These are phyloP conservation scores for Bacidia rubella DNA, from an alignment of 495 filamentous ascomycete genomes.

Conservation along the genomic window DNA sequence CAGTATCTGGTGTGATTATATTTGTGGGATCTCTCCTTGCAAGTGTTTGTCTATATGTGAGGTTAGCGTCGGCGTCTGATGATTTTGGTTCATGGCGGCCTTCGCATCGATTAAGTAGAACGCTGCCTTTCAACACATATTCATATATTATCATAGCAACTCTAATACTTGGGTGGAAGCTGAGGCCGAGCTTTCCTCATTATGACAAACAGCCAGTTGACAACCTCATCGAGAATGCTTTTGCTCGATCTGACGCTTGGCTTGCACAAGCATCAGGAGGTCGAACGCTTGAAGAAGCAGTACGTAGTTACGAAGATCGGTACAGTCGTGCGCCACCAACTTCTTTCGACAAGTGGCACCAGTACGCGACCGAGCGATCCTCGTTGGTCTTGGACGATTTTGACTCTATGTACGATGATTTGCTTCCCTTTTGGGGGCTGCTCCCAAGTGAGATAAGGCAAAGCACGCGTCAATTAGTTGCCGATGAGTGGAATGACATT, in stretches of 20 bases:
- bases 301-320: slow-evolving; percentile 29
- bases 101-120: slow-evolving; percentile 1
- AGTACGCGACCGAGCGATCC: slow-evolving; percentile 48
- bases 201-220: slow-evolving; percentile 33
- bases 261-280: slow-evolving; percentile 26
- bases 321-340: slow-evolving; percentile 39
- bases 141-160: slow-evolving; percentile 1
- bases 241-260: slow-evolving; percentile 26
- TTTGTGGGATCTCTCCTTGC: slow-evolving; percentile 5
- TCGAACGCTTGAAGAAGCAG: slow-evolving; percentile 27
- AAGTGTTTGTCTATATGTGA: slow-evolving; percentile 21
- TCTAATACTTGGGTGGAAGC: slow-evolving; percentile 6
- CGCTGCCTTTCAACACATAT: slow-evolving; percentile 2
- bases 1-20: not conserved
- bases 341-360: slow-evolving; percentile 59
- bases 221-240: slow-evolving; percentile 30
- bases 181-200: not conserved
- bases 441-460: slow-evolving; percentile 44
- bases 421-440: slow-evolving; percentile 63
- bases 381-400: slow-evolving; percentile 64
- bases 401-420: slow-evolving; percentile 54
- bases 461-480: slow-evolving; percentile 30
- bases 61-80: slow-evolving; percentile 15
- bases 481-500: slow-evolving; percentile 37
- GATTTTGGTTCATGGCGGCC: slow-evolving; percentile 18